Evolutionary conservation across 2,329 filamentous ascomycete species (phyloP), one percentile per base, ranked within the genome.

Genomic region (Penicillium fuscoglaucum): DNA sequence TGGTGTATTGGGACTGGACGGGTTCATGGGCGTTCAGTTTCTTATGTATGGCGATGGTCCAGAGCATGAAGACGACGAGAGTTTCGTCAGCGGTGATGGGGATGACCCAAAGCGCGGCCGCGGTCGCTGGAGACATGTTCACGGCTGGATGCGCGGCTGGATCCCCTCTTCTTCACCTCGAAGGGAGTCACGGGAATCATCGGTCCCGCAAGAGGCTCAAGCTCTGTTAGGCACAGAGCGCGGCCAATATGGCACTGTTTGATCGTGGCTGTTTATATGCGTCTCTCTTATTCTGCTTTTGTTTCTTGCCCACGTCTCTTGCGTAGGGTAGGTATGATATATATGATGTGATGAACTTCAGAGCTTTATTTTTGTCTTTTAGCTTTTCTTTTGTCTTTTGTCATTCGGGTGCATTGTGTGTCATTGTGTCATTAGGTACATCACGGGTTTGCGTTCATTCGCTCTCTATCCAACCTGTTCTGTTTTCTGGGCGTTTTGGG

Each of bases 91-190:
- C 13, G 26, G 40, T 4, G 51, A 55, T 37, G 74, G 82, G 7
- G 74, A 80, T 28, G 78, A 80, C n/a, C 70, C 76, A 15, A 71
- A 73, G 45, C 65, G 73, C 60, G 70, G 79, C 4, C 72, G 74
- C 24, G 74, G 71, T 57, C 77, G 78, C 52, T 88, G 84, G 85
- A 76, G 79, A 41, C 75, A 79, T 29, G 84, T 87, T 6, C 84
- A 78, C 57, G 85, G 85, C 10, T 88, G 84, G 84, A 87, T 88
- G 84, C 79, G 85, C 59, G 85, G 85, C 2, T 88, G 85, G 86
- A 81, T 87, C 37, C 86, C 86, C 54, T 78, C 78, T 19, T 74
- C 80, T 28, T 74, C 75, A 21, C 74, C 76, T 33, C 66, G 69
- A 29, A 69, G 68, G 52, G 68, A 69, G 28, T 55, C 50, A 21